These are phyloP conservation scores for Caulochytrium protostelioides DNA, from an alignment of 371 early-diverging fungal genomes.

Conservation along the genomic window DNA sequence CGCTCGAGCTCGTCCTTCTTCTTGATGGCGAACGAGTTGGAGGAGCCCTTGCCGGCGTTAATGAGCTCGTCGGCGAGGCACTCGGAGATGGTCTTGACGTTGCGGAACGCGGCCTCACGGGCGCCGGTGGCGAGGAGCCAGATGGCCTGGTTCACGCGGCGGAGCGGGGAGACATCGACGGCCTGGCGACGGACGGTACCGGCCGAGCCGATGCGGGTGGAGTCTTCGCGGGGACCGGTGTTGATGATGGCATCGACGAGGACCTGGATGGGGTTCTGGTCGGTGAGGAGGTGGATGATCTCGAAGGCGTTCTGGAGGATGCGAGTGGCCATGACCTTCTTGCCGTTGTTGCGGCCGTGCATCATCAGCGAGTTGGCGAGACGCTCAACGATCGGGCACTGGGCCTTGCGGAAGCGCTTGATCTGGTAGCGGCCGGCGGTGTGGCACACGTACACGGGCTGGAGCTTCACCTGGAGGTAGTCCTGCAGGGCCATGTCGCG, in stretches of 20 bases:
- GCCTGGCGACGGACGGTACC: conserved; percentile 99
- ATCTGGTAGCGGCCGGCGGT: conserved; percentile 94
- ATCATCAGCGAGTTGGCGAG: conserved; percentile 99
- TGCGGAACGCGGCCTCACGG: conserved; percentile 74
- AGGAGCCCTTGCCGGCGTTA: conserved; percentile 94
- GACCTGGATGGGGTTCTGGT: conserved; percentile 97
- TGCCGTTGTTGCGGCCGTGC: conserved; percentile 99
- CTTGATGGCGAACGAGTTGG: conserved; percentile 98
- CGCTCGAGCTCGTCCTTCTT: conserved; percentile 99
- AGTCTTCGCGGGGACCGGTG: conserved; percentile 99
- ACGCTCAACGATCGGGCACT: conserved; percentile 99
- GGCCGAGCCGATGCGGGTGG: conserved; percentile 97
- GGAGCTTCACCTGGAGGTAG: conserved; percentile 71
- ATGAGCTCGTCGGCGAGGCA: conserved; percentile 99
- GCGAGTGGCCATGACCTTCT: conserved; percentile 97
- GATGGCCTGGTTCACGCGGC: conserved; percentile 97
- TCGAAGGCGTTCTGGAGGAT: conserved; percentile 98
- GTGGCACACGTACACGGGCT: conserved; percentile 93
- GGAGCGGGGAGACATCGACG: conserved; percentile 98
- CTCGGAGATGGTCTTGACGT: conserved; percentile 98
- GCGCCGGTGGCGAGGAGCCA: conserved; percentile 88
- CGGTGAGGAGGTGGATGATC: conserved; percentile 96
- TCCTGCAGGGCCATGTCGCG: conserved; percentile 78
- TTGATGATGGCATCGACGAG: conserved; percentile 99
- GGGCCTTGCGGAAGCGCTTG: conserved; percentile 96